Evolutionary conservation across 208 protist species (phyloP), one percentile per base, ranked within the genome.

Genomic region (Crithidia fasciculata): DNA sequence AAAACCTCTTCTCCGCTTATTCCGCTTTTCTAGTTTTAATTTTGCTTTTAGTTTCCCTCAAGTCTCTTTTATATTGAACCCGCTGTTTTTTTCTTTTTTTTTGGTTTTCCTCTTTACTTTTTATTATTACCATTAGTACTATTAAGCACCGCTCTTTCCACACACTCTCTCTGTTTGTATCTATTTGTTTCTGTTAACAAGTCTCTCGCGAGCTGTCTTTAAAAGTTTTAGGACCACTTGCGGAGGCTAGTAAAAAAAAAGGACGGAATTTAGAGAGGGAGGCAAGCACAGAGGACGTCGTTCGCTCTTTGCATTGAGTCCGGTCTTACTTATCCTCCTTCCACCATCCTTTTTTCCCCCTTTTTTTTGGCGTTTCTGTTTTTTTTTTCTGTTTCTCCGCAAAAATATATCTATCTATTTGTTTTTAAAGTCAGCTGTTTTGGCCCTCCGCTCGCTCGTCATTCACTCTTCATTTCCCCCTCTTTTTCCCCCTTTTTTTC

Each of bases 321-420:
- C 45, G 45, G 9, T 49, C 9, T 13, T 49, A 2, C 45, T 49
- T 8, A 8, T 49, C 45, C 12, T 13, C 45, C 45, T 49, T 49
- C 12, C 45, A 49, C 45, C 47, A 16, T 55, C 28, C 56, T 69
- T 54, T 56, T 69, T 69, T 69, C 56, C 18, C 10, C 12, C 49
- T 39, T 43, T 53, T 40, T 69, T 16, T 18, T 18, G 12, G 15
- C 50, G 16, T 55, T 55, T 19, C 15, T 55, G 50, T 55, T 19
- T 55, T 18, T 15, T 13, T 49, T 49, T 49, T 8, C 9, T 49
- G 9, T 49, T 49, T 49, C 45, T 49, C 45, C 12, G 45, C 45
- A 61, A 41, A 5, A 16, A 18, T 40, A 40, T 69, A 49, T 13
- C 12, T 49, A 15, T 49, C 45, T 49, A 15, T 49, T 49, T 63